These are phyloP conservation scores for Pogostemon cablin DNA, from an alignment of 257 asterid genomes.

Conservation along the genomic window DNA sequence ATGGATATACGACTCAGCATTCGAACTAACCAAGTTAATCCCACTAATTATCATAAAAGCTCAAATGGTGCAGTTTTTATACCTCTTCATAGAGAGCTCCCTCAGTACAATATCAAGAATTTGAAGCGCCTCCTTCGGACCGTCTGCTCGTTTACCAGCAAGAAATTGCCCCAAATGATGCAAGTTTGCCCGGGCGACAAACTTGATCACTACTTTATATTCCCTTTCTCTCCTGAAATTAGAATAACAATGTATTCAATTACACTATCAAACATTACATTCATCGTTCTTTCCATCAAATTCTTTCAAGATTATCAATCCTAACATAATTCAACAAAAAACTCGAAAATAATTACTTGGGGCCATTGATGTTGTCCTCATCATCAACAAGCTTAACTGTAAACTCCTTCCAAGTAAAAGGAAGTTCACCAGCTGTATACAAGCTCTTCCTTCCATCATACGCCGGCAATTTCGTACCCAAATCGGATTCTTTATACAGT, in stretches of 20 bases:
- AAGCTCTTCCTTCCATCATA: conserved; percentile 94
- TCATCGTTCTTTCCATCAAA: not conserved
- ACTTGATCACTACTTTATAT: conserved; percentile 82
- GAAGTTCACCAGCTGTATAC: conserved; percentile 98
- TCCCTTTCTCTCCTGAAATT: conserved; percentile 77
- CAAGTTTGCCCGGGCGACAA: conserved; percentile 81
- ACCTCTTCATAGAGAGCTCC: conserved; percentile 88
- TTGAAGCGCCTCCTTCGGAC: conserved; percentile 94
- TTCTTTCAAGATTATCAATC: too few relatives aligned
- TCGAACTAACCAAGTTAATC: not conserved
- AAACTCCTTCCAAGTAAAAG: conserved; percentile 91
- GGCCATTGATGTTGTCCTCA: conserved; percentile 76
- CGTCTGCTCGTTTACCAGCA: conserved; percentile 93
- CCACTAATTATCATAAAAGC: not conserved
- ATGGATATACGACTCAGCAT: not conserved
- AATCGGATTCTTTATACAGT: conserved; percentile 77
- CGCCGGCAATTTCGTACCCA: conserved; percentile 93
- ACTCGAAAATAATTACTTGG: conserved; percentile 55
- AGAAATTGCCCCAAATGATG: conserved; percentile 93
- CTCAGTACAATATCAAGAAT: conserved; percentile 93
- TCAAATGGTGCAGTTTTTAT: not conserved
- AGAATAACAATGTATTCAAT: not conserved
- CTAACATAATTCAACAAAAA: not conserved
- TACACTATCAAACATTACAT: not conserved
- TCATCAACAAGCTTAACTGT: conserved; percentile 75